A percentile compares a stretch with the other conserved stretches of the same genome.
Conservation (phyloP, 1,284 basidiomycete genomes). For the Mrakiaceae sp. region DNA sequence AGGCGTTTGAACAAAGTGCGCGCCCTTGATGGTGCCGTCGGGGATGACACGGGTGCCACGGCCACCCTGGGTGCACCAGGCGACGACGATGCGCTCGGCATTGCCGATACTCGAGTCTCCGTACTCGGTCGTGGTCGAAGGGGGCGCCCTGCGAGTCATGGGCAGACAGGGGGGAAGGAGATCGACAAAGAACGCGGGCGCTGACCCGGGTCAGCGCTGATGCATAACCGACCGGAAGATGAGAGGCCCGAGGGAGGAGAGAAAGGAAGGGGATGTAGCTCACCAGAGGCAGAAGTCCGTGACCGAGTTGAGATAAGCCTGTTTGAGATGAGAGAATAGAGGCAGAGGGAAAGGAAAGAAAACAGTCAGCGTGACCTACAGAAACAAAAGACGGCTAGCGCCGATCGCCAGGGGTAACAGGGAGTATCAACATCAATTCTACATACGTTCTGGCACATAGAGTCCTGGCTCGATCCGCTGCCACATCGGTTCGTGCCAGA, state of each 20-base stretch:
- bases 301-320: slow-evolving; percentile 45
- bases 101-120: slow-evolving; percentile 20
- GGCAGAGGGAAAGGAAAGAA: slow-evolving; percentile 1
- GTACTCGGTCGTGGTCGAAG: slow-evolving; percentile 10
- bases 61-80: slow-evolving; percentile 39
- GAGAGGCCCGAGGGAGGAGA: slow-evolving; percentile 20
- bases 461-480: slow-evolving; percentile 45
- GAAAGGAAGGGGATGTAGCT: slow-evolving; percentile 35
- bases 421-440: no score
- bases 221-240: slow-evolving; percentile 7
- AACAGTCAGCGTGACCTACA: background rate
- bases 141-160: background rate
- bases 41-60: slow-evolving; percentile 64
- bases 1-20: slow-evolving; percentile 54
- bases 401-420: slow-evolving; percentile 22
- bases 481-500: slow-evolving; percentile 50
- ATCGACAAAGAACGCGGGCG: slow-evolving; percentile 16
- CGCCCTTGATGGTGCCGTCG: slow-evolving; percentile 55
- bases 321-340: slow-evolving; percentile 2
- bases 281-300: slow-evolving; percentile 48
- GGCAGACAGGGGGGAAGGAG: no score
- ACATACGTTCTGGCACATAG: slow-evolving; percentile 58
- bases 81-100: slow-evolving; percentile 48
- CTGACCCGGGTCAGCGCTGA: slow-evolving; percentile 49
- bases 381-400: slow-evolving; percentile 1